A percentile compares a stretch with the other conserved stretches of the same genome.
Evolutionary conservation across 2,329 filamentous ascomycete genomes (phyloP).

Genomic region (Penicillium sp.): DNA sequence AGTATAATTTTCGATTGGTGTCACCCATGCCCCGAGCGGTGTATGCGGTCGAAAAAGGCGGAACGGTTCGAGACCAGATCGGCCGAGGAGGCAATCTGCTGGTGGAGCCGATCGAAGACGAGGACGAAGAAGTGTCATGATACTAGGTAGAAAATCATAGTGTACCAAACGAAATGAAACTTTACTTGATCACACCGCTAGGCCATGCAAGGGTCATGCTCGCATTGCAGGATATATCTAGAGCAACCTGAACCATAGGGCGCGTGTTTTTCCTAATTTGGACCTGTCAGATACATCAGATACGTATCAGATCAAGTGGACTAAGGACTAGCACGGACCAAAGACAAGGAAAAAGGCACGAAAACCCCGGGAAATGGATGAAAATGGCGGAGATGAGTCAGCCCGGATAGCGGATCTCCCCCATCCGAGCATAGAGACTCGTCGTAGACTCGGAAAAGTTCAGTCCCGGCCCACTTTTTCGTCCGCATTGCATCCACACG

Average conservation of each 20-base stretch:
- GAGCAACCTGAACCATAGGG: background rate
- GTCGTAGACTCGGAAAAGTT: background rate
- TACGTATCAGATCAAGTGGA: background rate
- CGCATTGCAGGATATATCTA: too few relatives aligned
- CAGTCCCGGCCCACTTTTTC: background rate
- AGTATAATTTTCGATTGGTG: conserved; percentile 80
- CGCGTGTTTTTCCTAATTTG: too few relatives aligned
- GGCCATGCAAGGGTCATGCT: background rate
- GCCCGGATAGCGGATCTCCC: background rate
- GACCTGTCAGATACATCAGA: background rate
- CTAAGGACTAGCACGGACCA: background rate
- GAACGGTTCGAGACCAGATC: conserved; percentile 66
- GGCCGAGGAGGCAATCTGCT: conserved; percentile 83
- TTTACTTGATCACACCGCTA: background rate
- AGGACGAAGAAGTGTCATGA: conserved; percentile 49
- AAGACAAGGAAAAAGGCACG: background rate
- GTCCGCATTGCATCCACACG: background rate
- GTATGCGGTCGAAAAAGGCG: conserved; percentile 63
- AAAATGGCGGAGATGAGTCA: conserved; percentile 1
- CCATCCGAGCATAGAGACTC: background rate
- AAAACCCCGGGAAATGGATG: background rate
- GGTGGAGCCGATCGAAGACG: conserved; percentile 64
- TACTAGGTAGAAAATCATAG: background rate
- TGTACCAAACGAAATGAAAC: background rate
- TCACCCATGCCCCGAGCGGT: conserved; percentile 80